A percentile compares a stretch with the other conserved stretches of the same genome.
Evolutionary conservation across 2,329 filamentous ascomycete species (phyloP).

Genomic region (Beauveria sp.): DNA sequence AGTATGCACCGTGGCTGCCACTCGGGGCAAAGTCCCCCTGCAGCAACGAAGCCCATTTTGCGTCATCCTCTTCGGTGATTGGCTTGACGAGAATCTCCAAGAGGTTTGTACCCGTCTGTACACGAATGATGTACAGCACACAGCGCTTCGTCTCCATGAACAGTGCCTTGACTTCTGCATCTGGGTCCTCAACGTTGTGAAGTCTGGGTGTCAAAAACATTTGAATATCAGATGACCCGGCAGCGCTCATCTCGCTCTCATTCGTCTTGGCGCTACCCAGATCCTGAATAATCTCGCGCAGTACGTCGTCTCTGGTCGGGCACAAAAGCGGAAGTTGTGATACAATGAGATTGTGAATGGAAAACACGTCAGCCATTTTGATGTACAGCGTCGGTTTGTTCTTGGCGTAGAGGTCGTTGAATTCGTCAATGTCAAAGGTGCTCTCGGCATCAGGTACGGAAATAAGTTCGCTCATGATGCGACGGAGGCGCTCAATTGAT

Average conservation of each 20-base stretch:
- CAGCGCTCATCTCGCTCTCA: slow-evolving; percentile 83
- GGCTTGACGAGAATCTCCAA: slow-evolving; percentile 92
- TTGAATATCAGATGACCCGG: slow-evolving; percentile 81
- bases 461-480: slow-evolving; percentile 71
- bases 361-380: slow-evolving; percentile 96
- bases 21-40: slow-evolving; percentile 68
- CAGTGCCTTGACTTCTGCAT: slow-evolving; percentile 82
- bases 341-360: slow-evolving; percentile 83
- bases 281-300: slow-evolving; percentile 88
- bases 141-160: slow-evolving; percentile 99
- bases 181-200: slow-evolving; percentile 84
- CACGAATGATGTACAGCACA: slow-evolving; percentile 92
- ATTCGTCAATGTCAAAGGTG: slow-evolving; percentile 97
- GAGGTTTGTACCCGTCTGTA: slow-evolving; percentile 87
- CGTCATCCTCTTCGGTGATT: slow-evolving; percentile 78
- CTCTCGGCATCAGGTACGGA: slow-evolving; percentile 78
- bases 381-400: slow-evolving; percentile 98
- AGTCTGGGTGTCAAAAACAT: slow-evolving; percentile 86
- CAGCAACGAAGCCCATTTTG: slow-evolving; percentile 76
- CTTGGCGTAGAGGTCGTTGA: slow-evolving; percentile 94
- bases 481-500: slow-evolving; percentile 69
- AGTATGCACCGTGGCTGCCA: slow-evolving; percentile 75
- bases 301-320: slow-evolving; percentile 72
- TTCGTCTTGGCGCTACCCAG: slow-evolving; percentile 95
- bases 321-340: slow-evolving; percentile 72